Conservation (phyloP, 768 basidiomycete genomes). For the Lactarius pseudohatsudake region DNA sequence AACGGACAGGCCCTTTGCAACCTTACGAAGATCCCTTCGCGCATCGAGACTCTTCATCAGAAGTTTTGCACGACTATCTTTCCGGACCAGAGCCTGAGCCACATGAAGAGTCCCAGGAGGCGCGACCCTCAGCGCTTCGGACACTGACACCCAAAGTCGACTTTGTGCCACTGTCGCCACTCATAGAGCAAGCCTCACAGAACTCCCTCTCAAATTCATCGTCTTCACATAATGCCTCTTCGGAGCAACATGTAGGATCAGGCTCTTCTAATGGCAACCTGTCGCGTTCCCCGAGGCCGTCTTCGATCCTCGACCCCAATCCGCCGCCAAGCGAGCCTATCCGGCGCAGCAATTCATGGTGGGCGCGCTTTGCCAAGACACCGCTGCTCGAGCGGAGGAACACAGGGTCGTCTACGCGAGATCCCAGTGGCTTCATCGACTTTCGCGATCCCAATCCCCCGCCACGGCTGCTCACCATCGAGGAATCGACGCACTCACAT, state of each 20-base stretch:
- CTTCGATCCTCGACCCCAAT: constrained; percentile 46
- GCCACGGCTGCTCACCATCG: constrained; percentile 55
- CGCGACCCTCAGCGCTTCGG: constrained; percentile 13
- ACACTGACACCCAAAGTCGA: constrained; percentile 33
- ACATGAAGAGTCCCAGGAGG: constrained; percentile 13
- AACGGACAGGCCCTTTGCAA: constrained; percentile 5
- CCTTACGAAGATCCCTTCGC: constrained; percentile 51
- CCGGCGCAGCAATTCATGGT: constrained; percentile 74
- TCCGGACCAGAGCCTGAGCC: constrained; percentile 27
- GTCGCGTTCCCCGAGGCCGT: constrained; percentile 36
- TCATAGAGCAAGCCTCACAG: constrained; percentile 38
- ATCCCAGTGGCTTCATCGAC: constrained; percentile 40
- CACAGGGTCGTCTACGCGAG: constrained; percentile 38
- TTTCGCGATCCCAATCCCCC: constrained; percentile 85
- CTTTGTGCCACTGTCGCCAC: constrained; percentile 38
- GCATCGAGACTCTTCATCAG: constrained; percentile 28
- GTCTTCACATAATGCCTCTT: constrained; percentile 18
- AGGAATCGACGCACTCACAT: constrained; percentile 47
- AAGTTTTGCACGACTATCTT: constrained; percentile 15
- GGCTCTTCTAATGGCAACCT: constrained; percentile 12
- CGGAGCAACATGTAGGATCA: constrained; percentile 27
- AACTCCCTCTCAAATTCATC: constrained; percentile 29
- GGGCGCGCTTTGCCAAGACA: constrained; percentile 68
- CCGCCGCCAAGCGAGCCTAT: constrained; percentile 48
- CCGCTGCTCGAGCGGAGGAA: constrained; percentile 59